These are phyloP conservation scores for Francoa sonchifolia DNA, from an alignment of 441 rosid species.

Conservation along the genomic window DNA sequence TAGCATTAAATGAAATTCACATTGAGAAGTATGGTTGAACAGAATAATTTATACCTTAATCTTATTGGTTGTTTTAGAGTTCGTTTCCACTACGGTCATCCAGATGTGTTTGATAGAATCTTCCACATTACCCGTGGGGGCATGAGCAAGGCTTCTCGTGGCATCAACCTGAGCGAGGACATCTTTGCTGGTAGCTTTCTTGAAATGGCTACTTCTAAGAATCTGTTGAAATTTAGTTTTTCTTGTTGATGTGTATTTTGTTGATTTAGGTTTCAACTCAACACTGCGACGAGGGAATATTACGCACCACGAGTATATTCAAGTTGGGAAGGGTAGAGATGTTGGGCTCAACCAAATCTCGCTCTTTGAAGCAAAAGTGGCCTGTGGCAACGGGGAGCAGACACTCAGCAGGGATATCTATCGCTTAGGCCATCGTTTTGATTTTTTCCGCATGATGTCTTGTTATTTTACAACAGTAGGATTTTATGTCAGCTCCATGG, in stretches of 20 bases:
- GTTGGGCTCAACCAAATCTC: conserved; percentile 23
- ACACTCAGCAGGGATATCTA: conserved; percentile 82
- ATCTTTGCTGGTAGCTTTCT: conserved; percentile 70
- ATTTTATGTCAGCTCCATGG: conserved; percentile 77
- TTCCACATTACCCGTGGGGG: conserved; percentile 18
- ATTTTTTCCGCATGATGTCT: conserved; percentile 92
- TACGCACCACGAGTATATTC: conserved; percentile 23
- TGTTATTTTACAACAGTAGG: conserved; percentile 78
- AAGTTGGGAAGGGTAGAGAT: conserved; percentile 22
- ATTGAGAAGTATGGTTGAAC: not conserved
- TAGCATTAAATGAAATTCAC: too few species aligned
- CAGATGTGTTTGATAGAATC: conserved; percentile 21
- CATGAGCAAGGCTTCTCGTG: conserved; percentile 29
- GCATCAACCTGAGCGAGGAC: conserved; percentile 89
- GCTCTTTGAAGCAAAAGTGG: conserved; percentile 37
- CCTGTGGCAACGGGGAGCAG: conserved; percentile 96
- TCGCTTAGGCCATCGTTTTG: conserved; percentile 86
- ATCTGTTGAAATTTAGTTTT: conserved; percentile 4
- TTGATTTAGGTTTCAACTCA: conserved; percentile 34
- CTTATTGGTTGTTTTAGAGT: conserved; percentile 16
- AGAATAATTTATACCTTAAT: not conserved
- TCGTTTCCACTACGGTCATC: too few species aligned
- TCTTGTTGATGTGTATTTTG: conserved; percentile 6
- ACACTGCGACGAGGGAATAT: conserved; percentile 17
- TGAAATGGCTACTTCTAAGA: conserved; percentile 3